These are phyloP conservation scores for Closterium sp. DNA, from an alignment of 139 green algal genomes.

Conservation along the genomic window DNA sequence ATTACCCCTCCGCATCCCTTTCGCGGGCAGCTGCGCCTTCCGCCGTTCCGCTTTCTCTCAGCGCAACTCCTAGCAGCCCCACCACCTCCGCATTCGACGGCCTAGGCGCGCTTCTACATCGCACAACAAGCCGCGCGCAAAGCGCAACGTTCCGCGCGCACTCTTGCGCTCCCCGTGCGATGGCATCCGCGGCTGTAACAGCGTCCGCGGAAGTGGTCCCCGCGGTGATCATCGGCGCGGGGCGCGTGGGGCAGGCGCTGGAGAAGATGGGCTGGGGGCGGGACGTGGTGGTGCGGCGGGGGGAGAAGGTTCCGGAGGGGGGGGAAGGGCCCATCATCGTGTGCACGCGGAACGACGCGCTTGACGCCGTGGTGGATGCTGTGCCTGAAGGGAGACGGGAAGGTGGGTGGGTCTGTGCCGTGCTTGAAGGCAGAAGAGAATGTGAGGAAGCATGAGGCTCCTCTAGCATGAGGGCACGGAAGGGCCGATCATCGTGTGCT, in stretches of 20 bases:
- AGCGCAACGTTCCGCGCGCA: background rate
- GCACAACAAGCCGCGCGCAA: background rate
- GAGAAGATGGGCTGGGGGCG: constrained; percentile 33
- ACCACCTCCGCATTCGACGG: background rate
- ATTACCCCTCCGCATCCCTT: background rate
- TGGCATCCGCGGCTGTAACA: constrained; percentile 3
- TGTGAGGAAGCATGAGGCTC: no score
- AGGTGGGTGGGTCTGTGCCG: no score
- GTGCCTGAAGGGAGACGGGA: constrained; percentile 37
- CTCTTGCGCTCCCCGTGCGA: background rate
- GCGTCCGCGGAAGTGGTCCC: constrained; percentile 21
- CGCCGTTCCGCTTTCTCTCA: background rate
- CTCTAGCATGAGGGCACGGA: no score
- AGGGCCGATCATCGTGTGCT: constrained; percentile 54
- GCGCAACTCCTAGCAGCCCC: background rate
- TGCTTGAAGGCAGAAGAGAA: no score
- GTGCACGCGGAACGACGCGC: constrained; percentile 54
- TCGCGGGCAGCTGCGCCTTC: background rate
- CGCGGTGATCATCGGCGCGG: constrained; percentile 37
- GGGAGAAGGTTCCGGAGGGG: constrained; percentile 42
- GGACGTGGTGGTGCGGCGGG: constrained; percentile 38
- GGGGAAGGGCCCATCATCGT: constrained; percentile 50
- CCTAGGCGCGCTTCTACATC: background rate
- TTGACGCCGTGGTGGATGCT: constrained; percentile 44
- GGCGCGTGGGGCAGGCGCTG: constrained; percentile 37